Evolutionary conservation across 345 rosid genomes (phyloP).

Genomic region (Brassica rapa): DNA sequence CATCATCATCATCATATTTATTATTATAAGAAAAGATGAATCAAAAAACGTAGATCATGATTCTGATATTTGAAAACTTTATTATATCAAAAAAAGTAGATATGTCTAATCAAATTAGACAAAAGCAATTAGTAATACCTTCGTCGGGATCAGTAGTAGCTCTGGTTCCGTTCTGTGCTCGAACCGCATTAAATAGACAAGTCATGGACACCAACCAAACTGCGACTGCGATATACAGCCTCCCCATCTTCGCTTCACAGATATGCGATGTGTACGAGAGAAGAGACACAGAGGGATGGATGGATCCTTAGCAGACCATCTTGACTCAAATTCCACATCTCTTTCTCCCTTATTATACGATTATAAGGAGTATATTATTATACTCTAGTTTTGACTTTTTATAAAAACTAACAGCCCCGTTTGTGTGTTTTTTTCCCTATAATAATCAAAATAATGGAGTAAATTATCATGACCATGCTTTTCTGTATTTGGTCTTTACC

Average conservation of each 20-base stretch:
- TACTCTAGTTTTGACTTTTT: neutral
- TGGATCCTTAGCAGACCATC: neutral
- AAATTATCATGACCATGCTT: too few relatives aligned
- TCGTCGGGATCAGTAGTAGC: slow-evolving; percentile 42
- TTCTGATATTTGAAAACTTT: too few relatives aligned
- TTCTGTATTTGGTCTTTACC: too few relatives aligned
- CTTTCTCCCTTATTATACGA: neutral
- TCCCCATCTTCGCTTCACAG: neutral
- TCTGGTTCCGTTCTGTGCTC: slow-evolving; percentile 35
- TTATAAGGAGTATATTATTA: neutral
- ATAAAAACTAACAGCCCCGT: neutral
- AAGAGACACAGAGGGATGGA: neutral
- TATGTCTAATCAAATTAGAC: neutral
- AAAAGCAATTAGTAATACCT: slow-evolving; percentile 22
- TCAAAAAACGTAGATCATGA: too few relatives aligned
- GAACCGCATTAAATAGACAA: slow-evolving; percentile 25
- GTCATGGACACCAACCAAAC: slow-evolving; percentile 10
- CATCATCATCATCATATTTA: too few relatives aligned
- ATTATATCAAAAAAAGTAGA: too few relatives aligned
- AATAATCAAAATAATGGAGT: too few relatives aligned
- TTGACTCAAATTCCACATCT: slow-evolving; percentile 3
- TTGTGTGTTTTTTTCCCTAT: too few relatives aligned
- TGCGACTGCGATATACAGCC: neutral
- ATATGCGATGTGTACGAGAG: too few relatives aligned
- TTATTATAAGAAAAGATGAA: too few relatives aligned